Base-by-base conservation (phyloP, 768 basidiomycete genomes). In the Phaeotremella fagi region DNA sequence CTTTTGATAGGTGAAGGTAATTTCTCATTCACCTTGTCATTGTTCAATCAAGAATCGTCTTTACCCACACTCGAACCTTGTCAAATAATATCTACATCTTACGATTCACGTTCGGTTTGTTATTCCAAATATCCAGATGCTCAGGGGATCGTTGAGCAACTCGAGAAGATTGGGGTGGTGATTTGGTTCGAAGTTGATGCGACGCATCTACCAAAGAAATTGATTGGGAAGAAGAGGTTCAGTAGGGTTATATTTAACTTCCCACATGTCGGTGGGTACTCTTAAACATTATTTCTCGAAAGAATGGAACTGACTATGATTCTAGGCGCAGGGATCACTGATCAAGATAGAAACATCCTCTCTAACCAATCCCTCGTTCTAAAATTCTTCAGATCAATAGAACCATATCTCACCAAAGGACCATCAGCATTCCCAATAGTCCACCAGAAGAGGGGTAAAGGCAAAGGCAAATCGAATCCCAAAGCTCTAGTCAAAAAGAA, bases 231-330 rank as follows among this genome's bases (percentile, higher is more conserved):
- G 43, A 35, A 44, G 80, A 75, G 50, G 87, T 86, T 81, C 85
- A 90, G 54, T 74, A 82, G 81, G 56, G 81, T 97, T 52, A 82
- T 88, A 5, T 97, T 90, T 85, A 95, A 98, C 72, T 98, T 97
- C 70, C 94, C 94, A 54, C 94, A 98, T 77, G 86, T 87, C 65
- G 92, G 92, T 88, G 65, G 59, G 82, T 66, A 48, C 18, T 51
- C n/a, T 6, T 22, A 23, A 22, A 20, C 29, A 43, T 25, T 46
- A 26, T 28, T n/a, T 31, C 16, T 27, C 20, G 22, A 25, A 46
- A 18, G 47, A 25, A 22, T 6, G 5, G 11, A 16, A 35, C 38
- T 50, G 22, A 33, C 20, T 31, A 28, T 15, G 26, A 22, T 31
- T n/a, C 1, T 46, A 78, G 78, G 78, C 29, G 74, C 75, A 14